Evolutionary conservation across 768 basidiomycete genomes (phyloP).

Genomic region (Exidia glandulosa): DNA sequence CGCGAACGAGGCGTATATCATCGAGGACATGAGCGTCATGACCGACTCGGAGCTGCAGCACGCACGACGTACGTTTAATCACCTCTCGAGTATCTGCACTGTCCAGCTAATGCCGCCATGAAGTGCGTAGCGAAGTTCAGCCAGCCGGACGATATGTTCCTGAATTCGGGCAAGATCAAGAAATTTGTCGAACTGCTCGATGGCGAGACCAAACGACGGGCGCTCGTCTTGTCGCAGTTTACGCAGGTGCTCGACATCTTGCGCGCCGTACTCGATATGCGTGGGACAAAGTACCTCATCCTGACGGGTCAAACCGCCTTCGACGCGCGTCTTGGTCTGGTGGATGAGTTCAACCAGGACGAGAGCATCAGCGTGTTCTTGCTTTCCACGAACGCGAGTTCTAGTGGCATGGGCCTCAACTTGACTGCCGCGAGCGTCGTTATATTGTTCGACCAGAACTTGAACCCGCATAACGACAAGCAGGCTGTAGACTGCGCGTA

Average conservation of each 20-base stretch:
- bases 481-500: slow-evolving; percentile 41
- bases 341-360: slow-evolving; percentile 35
- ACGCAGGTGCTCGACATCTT: slow-evolving; percentile 37
- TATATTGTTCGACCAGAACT: slow-evolving; percentile 35
- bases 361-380: slow-evolving; percentile 36
- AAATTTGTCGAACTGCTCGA: slow-evolving; percentile 64
- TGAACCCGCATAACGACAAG: slow-evolving; percentile 34
- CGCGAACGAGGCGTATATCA: slow-evolving; percentile 49
- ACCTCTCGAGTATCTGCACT: not conserved
- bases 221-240: slow-evolving; percentile 77
- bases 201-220: slow-evolving; percentile 56
- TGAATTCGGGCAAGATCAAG: slow-evolving; percentile 81
- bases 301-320: slow-evolving; percentile 35
- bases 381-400: slow-evolving; percentile 26
- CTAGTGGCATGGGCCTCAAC: slow-evolving; percentile 31
- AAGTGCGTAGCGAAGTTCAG: slow-evolving; percentile 67
- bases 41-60: slow-evolving; percentile 90
- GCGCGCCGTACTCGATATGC: slow-evolving; percentile 27
- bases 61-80: slow-evolving; percentile 71
- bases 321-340: slow-evolving; percentile 33
- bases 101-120: not conserved
- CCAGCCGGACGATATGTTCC: slow-evolving; percentile 62
- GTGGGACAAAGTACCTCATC: slow-evolving; percentile 28
- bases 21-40: slow-evolving; percentile 99
- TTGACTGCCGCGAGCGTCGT: slow-evolving; percentile 34